Conservation (phyloP, 1,284 basidiomycete genomes). For the Rhizoctonia solani region DNA sequence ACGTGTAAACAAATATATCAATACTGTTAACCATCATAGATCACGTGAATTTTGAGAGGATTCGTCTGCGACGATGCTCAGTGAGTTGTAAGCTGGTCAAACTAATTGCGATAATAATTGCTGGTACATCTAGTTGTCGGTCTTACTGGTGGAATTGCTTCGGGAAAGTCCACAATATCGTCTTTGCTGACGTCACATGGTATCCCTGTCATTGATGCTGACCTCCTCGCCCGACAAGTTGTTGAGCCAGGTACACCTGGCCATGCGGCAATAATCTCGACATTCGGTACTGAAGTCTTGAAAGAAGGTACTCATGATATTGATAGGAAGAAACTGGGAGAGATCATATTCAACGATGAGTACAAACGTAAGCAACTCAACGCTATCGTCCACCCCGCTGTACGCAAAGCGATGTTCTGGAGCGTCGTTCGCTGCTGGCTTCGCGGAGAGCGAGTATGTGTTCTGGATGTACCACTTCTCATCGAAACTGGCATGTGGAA, state of each 20-base stretch:
- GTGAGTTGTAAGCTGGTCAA: slow-evolving; percentile 8
- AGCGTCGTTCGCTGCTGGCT: slow-evolving; percentile 75
- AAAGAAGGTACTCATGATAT: slow-evolving; percentile 65
- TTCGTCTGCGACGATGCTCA: slow-evolving; percentile 23
- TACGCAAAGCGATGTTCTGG: slow-evolving; percentile 75
- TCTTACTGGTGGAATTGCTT: slow-evolving; percentile 95
- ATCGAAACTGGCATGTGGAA: slow-evolving; percentile 89
- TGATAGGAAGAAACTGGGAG: slow-evolving; percentile 83
- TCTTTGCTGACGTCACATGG: slow-evolving; percentile 64
- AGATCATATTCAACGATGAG: slow-evolving; percentile 82
- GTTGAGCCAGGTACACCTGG: slow-evolving; percentile 83
- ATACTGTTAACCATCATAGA: too few species aligned
- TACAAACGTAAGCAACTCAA: slow-evolving; percentile 76
- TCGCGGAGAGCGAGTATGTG: slow-evolving; percentile 72
- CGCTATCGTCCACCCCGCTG: slow-evolving; percentile 87
- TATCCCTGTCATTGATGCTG: slow-evolving; percentile 89
- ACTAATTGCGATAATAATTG: neutral
- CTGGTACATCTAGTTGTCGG: slow-evolving; percentile 73
- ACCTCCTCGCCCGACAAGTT: slow-evolving; percentile 85
- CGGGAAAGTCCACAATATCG: slow-evolving; percentile 94
- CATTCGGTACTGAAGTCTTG: slow-evolving; percentile 76
- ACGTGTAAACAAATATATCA: too few species aligned
- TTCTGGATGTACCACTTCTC: slow-evolving; percentile 92
- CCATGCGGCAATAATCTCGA: slow-evolving; percentile 65
- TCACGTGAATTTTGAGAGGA: neutral